Evolutionary conservation across 1,139 yeast species (phyloP).

Genomic region (Zhuliangozyma blackwelliae): DNA sequence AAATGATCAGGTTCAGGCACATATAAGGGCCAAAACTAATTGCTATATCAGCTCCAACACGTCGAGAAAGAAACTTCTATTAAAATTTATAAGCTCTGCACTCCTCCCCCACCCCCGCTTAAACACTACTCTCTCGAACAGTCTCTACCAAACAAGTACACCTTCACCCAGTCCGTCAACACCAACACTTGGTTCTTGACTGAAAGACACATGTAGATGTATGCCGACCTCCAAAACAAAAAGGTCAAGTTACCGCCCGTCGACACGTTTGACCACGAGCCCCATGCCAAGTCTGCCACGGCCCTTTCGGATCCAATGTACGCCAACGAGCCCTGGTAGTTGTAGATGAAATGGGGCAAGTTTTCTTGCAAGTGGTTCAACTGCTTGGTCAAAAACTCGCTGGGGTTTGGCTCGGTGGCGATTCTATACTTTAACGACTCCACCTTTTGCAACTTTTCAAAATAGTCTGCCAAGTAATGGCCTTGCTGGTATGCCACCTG

Average conservation of each 20-base stretch:
- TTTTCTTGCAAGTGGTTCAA: constrained; percentile 36
- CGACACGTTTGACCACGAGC: constrained; percentile 75
- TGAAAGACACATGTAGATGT: constrained; percentile 85
- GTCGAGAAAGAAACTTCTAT: too few species aligned
- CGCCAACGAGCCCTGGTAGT: constrained; percentile 70
- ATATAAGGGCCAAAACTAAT: too few species aligned
- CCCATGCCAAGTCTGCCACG: constrained; percentile 86
- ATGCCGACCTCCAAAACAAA: constrained; percentile 91
- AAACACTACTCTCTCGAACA: too few species aligned
- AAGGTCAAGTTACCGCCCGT: constrained; percentile 84
- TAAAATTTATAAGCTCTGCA: too few species aligned
- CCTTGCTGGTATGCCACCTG: constrained; percentile 97
- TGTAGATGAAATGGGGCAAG: constrained; percentile 56
- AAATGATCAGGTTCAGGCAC: too few species aligned
- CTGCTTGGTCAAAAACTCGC: constrained; percentile 35
- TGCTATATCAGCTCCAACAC: too few species aligned
- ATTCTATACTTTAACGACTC: constrained; percentile 51
- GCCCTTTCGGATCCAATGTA: constrained; percentile 88
- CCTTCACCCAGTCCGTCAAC: constrained; percentile 82
- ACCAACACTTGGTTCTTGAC: constrained; percentile 83
- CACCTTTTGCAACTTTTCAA: constrained; percentile 64
- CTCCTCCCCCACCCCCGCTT: too few species aligned
- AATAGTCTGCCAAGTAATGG: constrained; percentile 66
- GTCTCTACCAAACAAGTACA: constrained; percentile 62
- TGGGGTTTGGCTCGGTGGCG: constrained; percentile 23